Evolutionary conservation across 106 monocot species (phyloP).

Genomic region (Cymbidium sinense): DNA sequence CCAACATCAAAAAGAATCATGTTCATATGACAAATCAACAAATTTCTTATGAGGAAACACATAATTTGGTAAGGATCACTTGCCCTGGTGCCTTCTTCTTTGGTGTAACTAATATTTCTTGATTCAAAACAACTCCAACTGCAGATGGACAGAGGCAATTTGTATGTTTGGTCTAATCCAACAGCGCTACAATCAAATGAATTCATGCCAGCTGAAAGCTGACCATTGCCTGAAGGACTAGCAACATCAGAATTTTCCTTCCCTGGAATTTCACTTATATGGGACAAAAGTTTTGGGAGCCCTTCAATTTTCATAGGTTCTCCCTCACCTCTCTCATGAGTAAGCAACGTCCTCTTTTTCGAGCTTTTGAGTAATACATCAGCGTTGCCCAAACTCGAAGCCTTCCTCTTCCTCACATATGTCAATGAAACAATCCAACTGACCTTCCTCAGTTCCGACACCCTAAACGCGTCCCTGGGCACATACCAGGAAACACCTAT

Average conservation of each 20-base stretch:
- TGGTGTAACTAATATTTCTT: not conserved
- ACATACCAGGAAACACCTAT: not conserved
- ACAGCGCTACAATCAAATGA: not conserved
- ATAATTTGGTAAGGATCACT: not conserved
- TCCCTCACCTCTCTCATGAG: constrained; percentile 8
- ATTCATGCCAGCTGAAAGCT: not conserved
- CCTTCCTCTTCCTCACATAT: constrained; percentile 51
- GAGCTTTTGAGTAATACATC: not conserved
- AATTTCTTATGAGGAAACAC: constrained; percentile 14
- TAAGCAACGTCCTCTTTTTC: constrained; percentile 30
- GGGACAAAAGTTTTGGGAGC: not conserved
- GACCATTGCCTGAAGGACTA: not conserved
- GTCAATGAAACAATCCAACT: constrained; percentile 6
- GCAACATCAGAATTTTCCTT: not conserved
- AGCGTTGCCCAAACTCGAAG: constrained; percentile 2
- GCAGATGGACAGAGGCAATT: not conserved
- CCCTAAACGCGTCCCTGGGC: constrained; percentile 17
- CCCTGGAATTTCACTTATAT: not conserved
- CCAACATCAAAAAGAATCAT: constrained; percentile 2
- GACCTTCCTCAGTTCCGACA: constrained; percentile 14
- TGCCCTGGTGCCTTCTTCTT: not conserved
- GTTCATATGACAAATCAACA: not conserved
- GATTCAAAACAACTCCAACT: not conserved
- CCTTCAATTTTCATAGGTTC: not conserved
- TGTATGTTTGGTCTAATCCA: not conserved